Evolutionary conservation across 2,329 filamentous ascomycete genomes (phyloP).

Genomic region (Alternaria ventricosa): DNA sequence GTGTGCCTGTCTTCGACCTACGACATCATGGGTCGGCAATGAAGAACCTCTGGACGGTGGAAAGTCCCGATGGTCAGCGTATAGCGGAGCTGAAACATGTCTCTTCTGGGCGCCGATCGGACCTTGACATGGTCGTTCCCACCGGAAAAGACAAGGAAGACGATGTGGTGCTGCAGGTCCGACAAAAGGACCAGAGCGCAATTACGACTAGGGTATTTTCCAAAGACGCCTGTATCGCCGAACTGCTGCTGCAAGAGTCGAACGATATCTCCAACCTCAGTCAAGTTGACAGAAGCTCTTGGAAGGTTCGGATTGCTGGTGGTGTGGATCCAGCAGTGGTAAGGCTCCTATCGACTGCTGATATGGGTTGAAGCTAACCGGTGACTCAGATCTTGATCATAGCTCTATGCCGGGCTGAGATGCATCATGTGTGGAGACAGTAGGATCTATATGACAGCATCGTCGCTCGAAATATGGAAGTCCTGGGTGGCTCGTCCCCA

Average conservation of each 20-base stretch:
- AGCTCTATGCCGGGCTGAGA: not conserved
- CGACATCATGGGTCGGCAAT: not conserved
- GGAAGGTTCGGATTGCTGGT: not conserved
- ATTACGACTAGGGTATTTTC: not conserved
- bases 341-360: not conserved
- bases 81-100: not conserved
- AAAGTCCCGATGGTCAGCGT: not conserved
- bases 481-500: not conserved
- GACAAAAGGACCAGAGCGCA: not conserved
- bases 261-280: slow-evolving; percentile 1
- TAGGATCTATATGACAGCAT: not conserved
- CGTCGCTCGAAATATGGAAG: not conserved
- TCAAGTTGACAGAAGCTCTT: not conserved
- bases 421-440: not conserved
- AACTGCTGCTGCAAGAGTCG: not conserved
- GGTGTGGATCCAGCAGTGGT: not conserved
- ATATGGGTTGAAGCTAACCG: not conserved
- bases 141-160: not conserved
- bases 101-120: not conserved
- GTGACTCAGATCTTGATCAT: not conserved
- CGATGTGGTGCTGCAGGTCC: not conserved
- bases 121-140: not conserved
- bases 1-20: not conserved
- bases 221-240: not conserved
- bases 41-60: not conserved